Evolutionary conservation across 106 monocot genomes (phyloP), one percentile per base, ranked within the genome.

Genomic region (Posidonia australis): DNA sequence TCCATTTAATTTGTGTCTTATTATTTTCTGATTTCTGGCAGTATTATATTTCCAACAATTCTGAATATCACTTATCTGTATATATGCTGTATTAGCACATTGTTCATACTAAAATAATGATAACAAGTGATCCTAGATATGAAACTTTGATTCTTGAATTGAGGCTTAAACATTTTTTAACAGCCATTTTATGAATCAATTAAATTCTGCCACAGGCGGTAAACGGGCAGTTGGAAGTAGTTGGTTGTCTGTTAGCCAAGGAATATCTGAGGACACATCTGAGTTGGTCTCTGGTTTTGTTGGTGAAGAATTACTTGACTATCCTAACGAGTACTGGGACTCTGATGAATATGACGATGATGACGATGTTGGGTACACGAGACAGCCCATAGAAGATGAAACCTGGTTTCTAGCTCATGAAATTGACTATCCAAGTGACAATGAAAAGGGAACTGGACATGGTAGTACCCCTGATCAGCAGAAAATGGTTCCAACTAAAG

Each of bases 301-400:
- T 61, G 98, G 98, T 51, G 98, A 91, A 73, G 91, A 91, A 12
- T 81, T 85, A 44, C 60, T 80, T 63, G 98, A 92, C 29, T 99
- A 91, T 76, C 91, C 85, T 52, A 84, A 88, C 83, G 98, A 99
- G 62, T 99, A 79, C 46, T 99, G 98, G 98, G 98, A 99, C 70
- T 99, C 98, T 72, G 98, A 99, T 81, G 91, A 99, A 64, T 99
- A 99, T 74, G 91, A 85, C 60, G 98, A 88, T 54, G 98, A 99
- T 48, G 91, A 92, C 48, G 98, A 99, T 85, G 88, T 92, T 68
- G 98, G 98, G 5, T 99, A 91, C 67, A 99, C 71, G 62, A 79
- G 98, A 66, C 98, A 99, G 32, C 98, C 91, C 72, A 88, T 99
- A 73, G 98, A 99, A 79, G 98, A 99, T 67, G 98, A 99, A 67